phyloP scores from a whole-genome alignment of 129 eudicot genomes.

The Calendula officinalis region DNA sequence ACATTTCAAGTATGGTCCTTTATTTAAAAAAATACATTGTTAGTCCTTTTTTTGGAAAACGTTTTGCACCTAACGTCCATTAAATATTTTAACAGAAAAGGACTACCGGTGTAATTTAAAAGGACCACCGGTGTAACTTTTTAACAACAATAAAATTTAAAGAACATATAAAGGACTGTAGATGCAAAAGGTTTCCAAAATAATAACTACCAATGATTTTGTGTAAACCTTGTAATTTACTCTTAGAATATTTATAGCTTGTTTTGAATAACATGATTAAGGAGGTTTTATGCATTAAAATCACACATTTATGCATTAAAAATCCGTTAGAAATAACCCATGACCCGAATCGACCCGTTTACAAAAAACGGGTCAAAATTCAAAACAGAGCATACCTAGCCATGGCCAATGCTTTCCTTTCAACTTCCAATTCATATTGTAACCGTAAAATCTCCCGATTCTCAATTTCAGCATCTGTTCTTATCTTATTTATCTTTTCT shows the following conservation, averaged over 20 bases:
- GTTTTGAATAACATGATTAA: not conserved
- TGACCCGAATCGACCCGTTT: not conserved
- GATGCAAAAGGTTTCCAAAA: too few relatives aligned
- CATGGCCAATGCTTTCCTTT: conserved; percentile 95
- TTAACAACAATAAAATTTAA: too few relatives aligned
- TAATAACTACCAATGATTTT: too few relatives aligned
- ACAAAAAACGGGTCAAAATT: not conserved
- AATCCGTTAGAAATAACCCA: not conserved
- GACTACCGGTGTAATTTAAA: too few relatives aligned
- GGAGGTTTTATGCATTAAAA: conserved; percentile 8
- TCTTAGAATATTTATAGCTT: not conserved
- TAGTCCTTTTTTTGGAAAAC: too few relatives aligned
- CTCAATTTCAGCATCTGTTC: conserved; percentile 75
- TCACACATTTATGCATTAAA: not conserved
- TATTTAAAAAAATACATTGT: not conserved
- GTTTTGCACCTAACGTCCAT: too few relatives aligned
- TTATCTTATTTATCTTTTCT: conserved; percentile 72
- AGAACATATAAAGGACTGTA: too few relatives aligned
- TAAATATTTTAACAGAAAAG: too few relatives aligned
- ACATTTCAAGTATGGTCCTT: not conserved
- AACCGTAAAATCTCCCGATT: conserved; percentile 73
- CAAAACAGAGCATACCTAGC: conserved; percentile 58
- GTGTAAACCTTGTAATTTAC: not conserved
- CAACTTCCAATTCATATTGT: conserved; percentile 92
- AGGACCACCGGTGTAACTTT: too few relatives aligned